A percentile compares a stretch with the other conserved stretches of the same genome.
These are phyloP conservation scores for Tilletia caries DNA, from an alignment of 1,284 basidiomycete species.

Conservation along the genomic window DNA sequence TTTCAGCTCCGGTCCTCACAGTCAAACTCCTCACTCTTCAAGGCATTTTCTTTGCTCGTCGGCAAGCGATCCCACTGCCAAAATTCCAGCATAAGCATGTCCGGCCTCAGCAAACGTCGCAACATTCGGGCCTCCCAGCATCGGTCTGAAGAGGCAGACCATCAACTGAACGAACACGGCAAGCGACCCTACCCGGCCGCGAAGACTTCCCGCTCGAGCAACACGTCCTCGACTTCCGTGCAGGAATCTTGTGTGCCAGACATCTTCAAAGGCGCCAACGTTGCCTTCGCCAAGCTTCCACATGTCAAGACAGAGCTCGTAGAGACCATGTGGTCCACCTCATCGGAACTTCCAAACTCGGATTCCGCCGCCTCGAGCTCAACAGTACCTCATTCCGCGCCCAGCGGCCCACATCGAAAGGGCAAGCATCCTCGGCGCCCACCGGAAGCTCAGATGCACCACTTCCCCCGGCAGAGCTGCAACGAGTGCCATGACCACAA, in stretches of 20 bases:
- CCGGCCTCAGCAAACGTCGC: neutral
- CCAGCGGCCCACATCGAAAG: neutral
- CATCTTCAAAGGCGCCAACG: neutral
- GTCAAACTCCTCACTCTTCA: no score
- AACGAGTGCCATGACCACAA: conserved; percentile 7
- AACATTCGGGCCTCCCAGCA: neutral
- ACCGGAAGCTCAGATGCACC: conserved; percentile 5
- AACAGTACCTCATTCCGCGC: no score
- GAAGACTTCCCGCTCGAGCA: neutral
- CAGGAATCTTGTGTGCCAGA: neutral
- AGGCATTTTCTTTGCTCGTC: no score
- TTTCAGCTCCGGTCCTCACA: no score
- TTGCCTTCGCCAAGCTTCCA: neutral
- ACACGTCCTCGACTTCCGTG: no score
- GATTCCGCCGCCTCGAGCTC: neutral
- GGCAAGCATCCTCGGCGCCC: conserved; percentile 9
- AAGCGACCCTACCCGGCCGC: neutral
- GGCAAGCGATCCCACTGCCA: no score
- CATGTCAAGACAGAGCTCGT: neutral
- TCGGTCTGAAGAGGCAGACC: neutral
- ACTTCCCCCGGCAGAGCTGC: conserved; percentile 1
- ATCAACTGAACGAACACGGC: neutral
- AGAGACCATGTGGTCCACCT: neutral
- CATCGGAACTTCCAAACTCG: neutral
- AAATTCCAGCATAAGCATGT: neutral